These are phyloP conservation scores for Erythrophleum ivorense DNA, from an alignment of 331 rosid species.

Conservation along the genomic window DNA sequence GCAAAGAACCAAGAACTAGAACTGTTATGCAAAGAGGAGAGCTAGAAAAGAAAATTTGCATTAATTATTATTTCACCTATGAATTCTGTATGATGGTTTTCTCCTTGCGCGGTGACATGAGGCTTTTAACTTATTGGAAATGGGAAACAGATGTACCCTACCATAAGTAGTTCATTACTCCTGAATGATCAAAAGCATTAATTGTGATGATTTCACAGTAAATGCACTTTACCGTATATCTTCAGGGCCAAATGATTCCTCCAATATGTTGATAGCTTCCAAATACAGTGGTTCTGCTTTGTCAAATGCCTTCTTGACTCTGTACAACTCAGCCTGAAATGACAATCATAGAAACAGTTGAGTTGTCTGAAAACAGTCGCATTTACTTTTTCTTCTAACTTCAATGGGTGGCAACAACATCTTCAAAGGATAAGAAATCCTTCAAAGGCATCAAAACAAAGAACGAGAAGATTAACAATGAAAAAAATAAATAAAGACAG, in stretches of 20 bases:
- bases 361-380: conserved; percentile 1
- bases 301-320: conserved; percentile 74
- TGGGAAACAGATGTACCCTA: background rate
- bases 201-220: conserved; percentile 29
- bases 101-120: background rate
- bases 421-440: background rate
- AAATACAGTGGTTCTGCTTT: conserved; percentile 87
- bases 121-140: background rate
- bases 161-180: background rate
- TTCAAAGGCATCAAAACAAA: background rate
- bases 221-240: conserved; percentile 73
- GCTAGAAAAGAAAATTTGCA: background rate
- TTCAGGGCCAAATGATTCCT: conserved; percentile 78
- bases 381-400: conserved; percentile 30
- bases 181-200: conserved; percentile 13
- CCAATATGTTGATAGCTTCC: conserved; percentile 81
- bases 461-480: background rate
- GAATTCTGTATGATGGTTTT: background rate
- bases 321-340: conserved; percentile 87
- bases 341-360: conserved; percentile 35
- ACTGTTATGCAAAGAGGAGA: background rate
- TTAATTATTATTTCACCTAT: background rate
- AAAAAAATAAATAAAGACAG: background rate
- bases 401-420: conserved; percentile 22
- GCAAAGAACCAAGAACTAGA: background rate